These are phyloP conservation scores for Colletotrichum gigasporum DNA, from an alignment of 2,329 filamentous ascomycete genomes.

Conservation along the genomic window DNA sequence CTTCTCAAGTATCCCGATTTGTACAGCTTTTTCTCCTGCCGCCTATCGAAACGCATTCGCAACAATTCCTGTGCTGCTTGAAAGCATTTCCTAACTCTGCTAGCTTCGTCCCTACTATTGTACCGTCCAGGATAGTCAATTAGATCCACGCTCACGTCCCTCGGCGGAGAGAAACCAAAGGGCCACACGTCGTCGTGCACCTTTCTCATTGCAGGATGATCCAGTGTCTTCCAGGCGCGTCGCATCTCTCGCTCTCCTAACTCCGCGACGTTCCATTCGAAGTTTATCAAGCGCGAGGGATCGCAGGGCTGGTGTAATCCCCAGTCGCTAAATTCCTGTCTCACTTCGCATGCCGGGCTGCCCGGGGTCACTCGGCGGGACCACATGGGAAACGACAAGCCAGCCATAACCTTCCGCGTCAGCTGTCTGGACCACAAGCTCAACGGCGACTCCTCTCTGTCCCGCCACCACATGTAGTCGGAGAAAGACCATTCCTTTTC, in stretches of 20 bases:
- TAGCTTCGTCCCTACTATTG: background rate
- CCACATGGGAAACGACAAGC: background rate
- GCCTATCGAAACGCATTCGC: background rate
- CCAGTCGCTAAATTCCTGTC: background rate
- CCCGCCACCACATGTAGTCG: background rate
- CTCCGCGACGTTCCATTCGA: too few relatives aligned
- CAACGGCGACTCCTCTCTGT: background rate
- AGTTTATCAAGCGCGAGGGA: too few relatives aligned
- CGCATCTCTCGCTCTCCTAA: background rate
- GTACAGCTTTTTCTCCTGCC: background rate
- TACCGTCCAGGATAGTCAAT: too few relatives aligned
- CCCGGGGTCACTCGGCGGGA: background rate
- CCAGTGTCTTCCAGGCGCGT: background rate
- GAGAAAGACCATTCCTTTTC: background rate
- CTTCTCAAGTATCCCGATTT: background rate
- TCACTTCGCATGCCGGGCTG: background rate
- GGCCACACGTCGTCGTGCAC: too few relatives aligned
- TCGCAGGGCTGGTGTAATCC: too few relatives aligned
- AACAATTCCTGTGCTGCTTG: background rate
- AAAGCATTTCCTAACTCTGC: background rate
- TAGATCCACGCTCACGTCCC: too few relatives aligned
- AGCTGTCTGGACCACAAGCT: background rate
- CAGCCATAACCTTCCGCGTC: background rate
- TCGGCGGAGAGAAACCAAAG: background rate
- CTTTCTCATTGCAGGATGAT: background rate